Conservation (phyloP, 441 rosid species). For the Sinapis alba region DNA sequence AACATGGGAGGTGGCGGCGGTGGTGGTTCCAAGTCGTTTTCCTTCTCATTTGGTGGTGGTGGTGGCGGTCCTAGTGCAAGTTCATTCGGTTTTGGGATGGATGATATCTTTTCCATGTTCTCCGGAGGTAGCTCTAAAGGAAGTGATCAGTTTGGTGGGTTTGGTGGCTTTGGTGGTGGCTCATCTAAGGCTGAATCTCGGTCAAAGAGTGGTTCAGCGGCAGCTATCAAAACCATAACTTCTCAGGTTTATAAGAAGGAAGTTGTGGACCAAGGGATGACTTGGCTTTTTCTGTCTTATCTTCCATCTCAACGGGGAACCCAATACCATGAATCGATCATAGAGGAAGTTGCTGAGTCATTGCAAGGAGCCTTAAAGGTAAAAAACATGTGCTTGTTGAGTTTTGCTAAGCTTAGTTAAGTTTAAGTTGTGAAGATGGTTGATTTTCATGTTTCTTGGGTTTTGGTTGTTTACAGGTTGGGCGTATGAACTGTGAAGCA, state of each 20-base stretch:
- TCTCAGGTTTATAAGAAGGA: conserved; percentile 68
- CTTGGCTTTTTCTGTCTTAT: conserved; percentile 79
- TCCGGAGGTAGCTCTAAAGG: conserved; percentile 56
- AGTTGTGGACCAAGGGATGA: conserved; percentile 71
- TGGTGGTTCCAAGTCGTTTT: conserved; percentile 64
- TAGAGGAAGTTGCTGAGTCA: conserved; percentile 64
- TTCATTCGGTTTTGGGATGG: conserved; percentile 70
- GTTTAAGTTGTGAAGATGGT: neutral
- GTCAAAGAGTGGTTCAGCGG: conserved; percentile 47
- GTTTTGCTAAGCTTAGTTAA: neutral
- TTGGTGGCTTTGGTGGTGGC: conserved; percentile 54
- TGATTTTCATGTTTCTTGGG: conserved; percentile 6
- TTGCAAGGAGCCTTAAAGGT: conserved; percentile 90
- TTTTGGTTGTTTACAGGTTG: conserved; percentile 52
- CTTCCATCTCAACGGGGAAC: conserved; percentile 55
- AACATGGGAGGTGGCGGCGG: conserved; percentile 56
- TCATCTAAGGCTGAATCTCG: conserved; percentile 55
- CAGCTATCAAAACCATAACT: conserved; percentile 47
- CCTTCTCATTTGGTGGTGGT: conserved; percentile 73
- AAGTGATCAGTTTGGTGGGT: conserved; percentile 40
- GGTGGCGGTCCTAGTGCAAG: conserved; percentile 41
- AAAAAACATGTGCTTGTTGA: conserved; percentile 2
- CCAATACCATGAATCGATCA: conserved; percentile 56
- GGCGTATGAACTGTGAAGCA: conserved; percentile 74
- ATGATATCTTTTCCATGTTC: conserved; percentile 68